These are phyloP conservation scores for Pseudogymnoascus sp. DNA, from an alignment of 2,329 filamentous ascomycete genomes.

Conservation along the genomic window DNA sequence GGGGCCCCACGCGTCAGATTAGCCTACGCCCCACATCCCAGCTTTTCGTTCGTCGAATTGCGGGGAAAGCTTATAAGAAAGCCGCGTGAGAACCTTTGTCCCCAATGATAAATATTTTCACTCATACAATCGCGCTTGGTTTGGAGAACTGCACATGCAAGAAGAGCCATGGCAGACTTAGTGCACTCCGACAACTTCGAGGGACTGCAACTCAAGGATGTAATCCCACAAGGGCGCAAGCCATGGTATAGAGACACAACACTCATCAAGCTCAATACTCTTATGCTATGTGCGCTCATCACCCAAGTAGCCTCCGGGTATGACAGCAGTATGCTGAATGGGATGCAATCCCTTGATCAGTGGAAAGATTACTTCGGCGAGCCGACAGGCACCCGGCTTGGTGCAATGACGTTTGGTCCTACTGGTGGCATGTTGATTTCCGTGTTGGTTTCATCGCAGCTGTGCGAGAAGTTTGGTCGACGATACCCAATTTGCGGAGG, in stretches of 20 bases:
- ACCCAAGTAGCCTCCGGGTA: constrained; percentile 28
- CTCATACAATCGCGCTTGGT: neutral
- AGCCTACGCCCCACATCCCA: neutral
- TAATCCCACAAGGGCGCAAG: neutral
- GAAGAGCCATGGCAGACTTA: neutral
- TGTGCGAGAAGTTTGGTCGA: constrained; percentile 24
- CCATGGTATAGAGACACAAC: constrained; percentile 18
- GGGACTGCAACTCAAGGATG: constrained; percentile 5
- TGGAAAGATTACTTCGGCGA: constrained; percentile 28
- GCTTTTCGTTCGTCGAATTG: neutral
- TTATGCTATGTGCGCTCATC: constrained; percentile 27
- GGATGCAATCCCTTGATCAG: constrained; percentile 11
- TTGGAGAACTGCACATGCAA: neutral
- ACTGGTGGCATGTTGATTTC: constrained; percentile 32
- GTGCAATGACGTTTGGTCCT: constrained; percentile 31
- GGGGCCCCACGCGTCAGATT: neutral
- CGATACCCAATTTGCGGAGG: constrained; percentile 23
- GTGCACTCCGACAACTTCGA: neutral
- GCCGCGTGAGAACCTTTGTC: neutral
- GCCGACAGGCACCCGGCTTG: constrained; percentile 30
- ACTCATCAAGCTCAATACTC: constrained; percentile 26
- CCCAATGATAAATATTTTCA: neutral
- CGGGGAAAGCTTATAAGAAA: constrained; percentile 2
- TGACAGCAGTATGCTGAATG: constrained; percentile 19
- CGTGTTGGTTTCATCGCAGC: constrained; percentile 17